Conservation (phyloP, 441 rosid species). For the Brassica hybrid region DNA sequence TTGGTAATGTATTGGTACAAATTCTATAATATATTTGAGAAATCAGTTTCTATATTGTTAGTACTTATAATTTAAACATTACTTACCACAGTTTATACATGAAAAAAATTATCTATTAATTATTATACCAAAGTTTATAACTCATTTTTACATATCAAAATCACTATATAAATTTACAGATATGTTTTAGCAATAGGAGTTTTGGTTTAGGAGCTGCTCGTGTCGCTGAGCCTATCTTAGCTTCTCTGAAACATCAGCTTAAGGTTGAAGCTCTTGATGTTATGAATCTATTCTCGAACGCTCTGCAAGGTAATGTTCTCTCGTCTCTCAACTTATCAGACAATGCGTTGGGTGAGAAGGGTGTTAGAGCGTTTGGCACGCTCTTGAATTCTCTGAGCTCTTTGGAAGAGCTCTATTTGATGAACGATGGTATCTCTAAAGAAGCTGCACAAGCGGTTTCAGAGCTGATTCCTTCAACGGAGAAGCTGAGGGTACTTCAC, state of each 20-base stretch:
- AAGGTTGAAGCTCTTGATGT: constrained; percentile 94
- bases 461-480: constrained; percentile 86
- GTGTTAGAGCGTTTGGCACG: constrained; percentile 83
- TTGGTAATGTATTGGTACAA: no score
- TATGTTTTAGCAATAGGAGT: no score
- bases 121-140: no score
- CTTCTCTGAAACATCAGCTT: constrained; percentile 69
- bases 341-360: constrained; percentile 94
- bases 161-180: no score
- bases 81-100: no score
- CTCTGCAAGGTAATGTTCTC: constrained; percentile 72
- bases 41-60: no score
- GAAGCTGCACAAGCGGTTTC: constrained; percentile 90
- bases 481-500: constrained; percentile 75
- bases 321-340: constrained; percentile 79
- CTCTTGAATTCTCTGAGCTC: constrained; percentile 73
- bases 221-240: constrained; percentile 79
- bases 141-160: no score
- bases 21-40: no score
- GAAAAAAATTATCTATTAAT: no score
- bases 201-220: constrained; percentile 43
- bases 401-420: constrained; percentile 80
- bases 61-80: no score
- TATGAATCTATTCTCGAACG: constrained; percentile 74
- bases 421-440: constrained; percentile 91